Evolutionary conservation across 352 stramenopile genomes (phyloP), one percentile per base, ranked within the genome.

Genomic region (Pythium phragmitis): DNA sequence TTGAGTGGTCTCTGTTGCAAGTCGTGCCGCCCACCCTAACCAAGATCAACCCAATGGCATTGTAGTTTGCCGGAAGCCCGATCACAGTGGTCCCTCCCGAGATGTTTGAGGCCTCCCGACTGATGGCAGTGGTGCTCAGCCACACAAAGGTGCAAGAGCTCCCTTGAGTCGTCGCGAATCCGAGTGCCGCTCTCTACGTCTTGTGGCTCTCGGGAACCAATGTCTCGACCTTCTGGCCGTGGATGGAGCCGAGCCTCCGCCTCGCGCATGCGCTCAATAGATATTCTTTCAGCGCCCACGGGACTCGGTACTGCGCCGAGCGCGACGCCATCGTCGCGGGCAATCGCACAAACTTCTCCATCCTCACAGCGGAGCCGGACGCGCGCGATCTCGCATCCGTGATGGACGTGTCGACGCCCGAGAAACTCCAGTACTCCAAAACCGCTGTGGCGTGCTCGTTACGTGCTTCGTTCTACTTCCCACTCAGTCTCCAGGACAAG

Each of bases 381-480:
- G 14, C 37, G 0, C 6, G 12, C 2, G 23, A 17, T 36, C 43
- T 46, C 3, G 45, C 45, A 1, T 23, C 21, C 0, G 26, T 56
- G 0, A 63, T 63, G 57, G 57, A 63, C 34, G 46, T 63, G 8
- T 49, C 57, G 13, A 56, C 57, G 9, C 33, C 57, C 5, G 46
- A 42, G 14, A 16, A 11, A n/a, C 57, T 47, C 2, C 45, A 19
- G 7, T 56, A 41, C 21, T 39, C 34, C 7, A 9, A 14, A 39
- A 13, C 34, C 34, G 34, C 34, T 13, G 34, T 39, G 34, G 34
- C 34, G 26, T 30, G 26, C 26, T 30, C 26, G 26, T 39, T 39
- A 6, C 34, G 34, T 39, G 4, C 34, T 2, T 39, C 34, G 7
- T 39, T 12, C 34, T 39, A 39, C 34, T 39, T 39, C 34, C 34